phyloP scores from a whole-genome alignment of 257 asterid genomes.

The Cinchona pubescens region DNA sequence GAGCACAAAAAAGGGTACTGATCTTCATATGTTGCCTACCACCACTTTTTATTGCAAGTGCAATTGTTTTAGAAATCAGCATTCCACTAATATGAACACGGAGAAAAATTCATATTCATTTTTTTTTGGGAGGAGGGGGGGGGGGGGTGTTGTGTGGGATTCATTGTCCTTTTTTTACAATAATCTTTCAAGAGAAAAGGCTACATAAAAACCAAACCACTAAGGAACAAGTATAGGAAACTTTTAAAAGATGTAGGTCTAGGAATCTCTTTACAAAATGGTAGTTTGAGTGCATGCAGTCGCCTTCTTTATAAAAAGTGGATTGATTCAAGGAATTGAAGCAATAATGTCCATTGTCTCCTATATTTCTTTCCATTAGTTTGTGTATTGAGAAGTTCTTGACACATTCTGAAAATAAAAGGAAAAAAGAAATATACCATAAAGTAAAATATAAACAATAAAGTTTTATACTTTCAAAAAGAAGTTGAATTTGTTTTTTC shows the following conservation, averaged over 20 bases:
- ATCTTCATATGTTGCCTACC: too few relatives aligned
- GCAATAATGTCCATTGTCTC: conserved; percentile 4
- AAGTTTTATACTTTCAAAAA: not conserved
- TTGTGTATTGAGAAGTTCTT: not conserved
- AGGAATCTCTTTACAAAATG: not conserved
- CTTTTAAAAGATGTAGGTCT: not conserved
- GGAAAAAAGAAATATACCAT: not conserved
- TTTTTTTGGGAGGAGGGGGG: too few relatives aligned
- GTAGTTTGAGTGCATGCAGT: not conserved
- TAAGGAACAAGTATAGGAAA: not conserved
- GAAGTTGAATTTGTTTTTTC: not conserved
- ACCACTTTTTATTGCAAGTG: too few relatives aligned
- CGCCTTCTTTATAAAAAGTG: not conserved
- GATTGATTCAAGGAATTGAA: not conserved
- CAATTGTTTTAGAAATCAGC: too few relatives aligned
- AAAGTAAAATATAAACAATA: not conserved
- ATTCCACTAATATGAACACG: too few relatives aligned
- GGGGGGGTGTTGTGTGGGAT: too few relatives aligned
- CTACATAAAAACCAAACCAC: not conserved
- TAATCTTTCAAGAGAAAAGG: not conserved
- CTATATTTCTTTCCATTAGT: not conserved
- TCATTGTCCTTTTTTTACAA: not conserved
- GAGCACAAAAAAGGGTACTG: too few relatives aligned
- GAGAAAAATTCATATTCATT: too few relatives aligned
- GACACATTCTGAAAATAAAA: not conserved